Evolutionary conservation across 345 rosid species (phyloP).

Genomic region (Gossypium australe): DNA sequence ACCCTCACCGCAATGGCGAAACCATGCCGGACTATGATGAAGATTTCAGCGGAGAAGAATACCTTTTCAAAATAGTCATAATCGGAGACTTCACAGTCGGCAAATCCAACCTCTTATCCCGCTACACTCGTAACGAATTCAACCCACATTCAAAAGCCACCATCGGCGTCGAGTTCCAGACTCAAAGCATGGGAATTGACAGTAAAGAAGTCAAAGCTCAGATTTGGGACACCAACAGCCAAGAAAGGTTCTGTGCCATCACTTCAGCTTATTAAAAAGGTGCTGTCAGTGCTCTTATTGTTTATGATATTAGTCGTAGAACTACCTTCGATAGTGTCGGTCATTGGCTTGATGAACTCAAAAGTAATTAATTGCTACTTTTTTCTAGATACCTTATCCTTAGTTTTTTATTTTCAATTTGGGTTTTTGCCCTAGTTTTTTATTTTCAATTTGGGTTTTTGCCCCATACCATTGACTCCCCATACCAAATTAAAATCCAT

Average conservation of each 20-base stretch:
- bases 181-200: conserved; percentile 73
- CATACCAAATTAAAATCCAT: no score
- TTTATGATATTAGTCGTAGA: conserved; percentile 68
- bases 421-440: neutral
- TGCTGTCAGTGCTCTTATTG: conserved; percentile 81
- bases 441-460: neutral
- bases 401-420: neutral
- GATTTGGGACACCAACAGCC: conserved; percentile 97
- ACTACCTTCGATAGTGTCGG: conserved; percentile 68
- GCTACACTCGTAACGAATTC: conserved; percentile 89
- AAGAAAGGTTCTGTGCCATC: conserved; percentile 85
- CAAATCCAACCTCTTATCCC: conserved; percentile 74
- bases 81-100: conserved; percentile 96
- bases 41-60: conserved; percentile 63
- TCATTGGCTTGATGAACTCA: conserved; percentile 85
- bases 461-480: no score
- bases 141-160: conserved; percentile 84
- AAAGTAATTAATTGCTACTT: conserved; percentile 36
- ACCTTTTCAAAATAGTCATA: conserved; percentile 76
- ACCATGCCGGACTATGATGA: conserved; percentile 60
- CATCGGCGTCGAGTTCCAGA: conserved; percentile 87
- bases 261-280: conserved; percentile 91
- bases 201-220: conserved; percentile 84
- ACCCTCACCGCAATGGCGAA: conserved; percentile 1
- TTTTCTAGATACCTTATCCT: neutral